A percentile compares a stretch with the other conserved stretches of the same genome.
phyloP scores from a whole-genome alignment of 371 early-diverging fungal species.

The Mortierella sp. region DNA sequence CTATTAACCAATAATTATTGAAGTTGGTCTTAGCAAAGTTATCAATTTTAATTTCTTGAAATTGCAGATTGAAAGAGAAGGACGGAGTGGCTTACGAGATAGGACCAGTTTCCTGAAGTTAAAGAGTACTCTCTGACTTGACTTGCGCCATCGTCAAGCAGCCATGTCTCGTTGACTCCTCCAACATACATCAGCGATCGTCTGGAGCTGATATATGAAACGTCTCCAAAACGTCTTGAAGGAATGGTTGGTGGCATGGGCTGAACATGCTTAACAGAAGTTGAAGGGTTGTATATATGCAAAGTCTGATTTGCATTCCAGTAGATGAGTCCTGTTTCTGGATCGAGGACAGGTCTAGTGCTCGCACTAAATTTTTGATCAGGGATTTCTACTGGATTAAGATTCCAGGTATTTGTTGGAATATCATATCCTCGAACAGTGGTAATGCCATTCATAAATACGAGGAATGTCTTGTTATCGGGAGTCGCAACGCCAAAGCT shows the following conservation, averaged over 20 bases:
- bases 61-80: neutral
- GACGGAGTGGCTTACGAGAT: slow-evolving; percentile 25
- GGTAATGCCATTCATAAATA: neutral
- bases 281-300: slow-evolving; percentile 15
- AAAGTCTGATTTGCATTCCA: slow-evolving; percentile 11
- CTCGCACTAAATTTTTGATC: too few relatives aligned
- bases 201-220: slow-evolving; percentile 11
- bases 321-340: neutral
- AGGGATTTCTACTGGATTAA: neutral
- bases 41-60: neutral
- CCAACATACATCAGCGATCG: slow-evolving; percentile 36
- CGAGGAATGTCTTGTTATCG: slow-evolving; percentile 23
- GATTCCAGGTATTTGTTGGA: slow-evolving; percentile 9
- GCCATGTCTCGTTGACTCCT: slow-evolving; percentile 12
- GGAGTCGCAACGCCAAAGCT: neutral
- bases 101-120: slow-evolving; percentile 10
- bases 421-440: slow-evolving; percentile 13
- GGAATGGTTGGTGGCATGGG: slow-evolving; percentile 15
- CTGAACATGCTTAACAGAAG: neutral
- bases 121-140: slow-evolving; percentile 30
- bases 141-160: slow-evolving; percentile 21
- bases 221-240: slow-evolving; percentile 21
- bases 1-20: neutral
- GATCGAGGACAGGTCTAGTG: too few relatives aligned
- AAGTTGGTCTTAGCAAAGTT: neutral